These are phyloP conservation scores for Mucor circinelloides DNA, from an alignment of 371 early-diverging fungal genomes.

Conservation along the genomic window DNA sequence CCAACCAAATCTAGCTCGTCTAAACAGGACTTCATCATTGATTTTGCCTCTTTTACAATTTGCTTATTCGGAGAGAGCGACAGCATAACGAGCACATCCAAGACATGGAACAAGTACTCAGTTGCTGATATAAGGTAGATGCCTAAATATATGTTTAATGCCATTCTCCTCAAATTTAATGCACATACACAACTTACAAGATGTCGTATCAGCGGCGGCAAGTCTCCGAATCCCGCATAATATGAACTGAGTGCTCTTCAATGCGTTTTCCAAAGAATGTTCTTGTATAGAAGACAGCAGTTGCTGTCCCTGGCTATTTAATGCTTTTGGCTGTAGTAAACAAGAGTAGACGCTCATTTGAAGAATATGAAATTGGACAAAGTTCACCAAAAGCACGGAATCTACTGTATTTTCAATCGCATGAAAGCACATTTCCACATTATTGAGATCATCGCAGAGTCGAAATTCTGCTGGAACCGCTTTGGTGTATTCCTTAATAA, in stretches of 20 bases:
- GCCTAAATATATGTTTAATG: neutral
- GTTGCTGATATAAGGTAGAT: neutral
- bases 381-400: neutral
- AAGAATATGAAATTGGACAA: slow-evolving; percentile 8
- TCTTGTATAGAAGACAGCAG: slow-evolving; percentile 11
- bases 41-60: slow-evolving; percentile 6
- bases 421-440: neutral
- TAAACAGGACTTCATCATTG: neutral
- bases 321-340: slow-evolving; percentile 17
- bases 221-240: slow-evolving; percentile 4
- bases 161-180: neutral
- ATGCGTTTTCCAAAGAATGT: slow-evolving; percentile 2
- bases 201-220: neutral
- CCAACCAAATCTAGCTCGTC: neutral
- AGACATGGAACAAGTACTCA: neutral
- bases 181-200: slow-evolving; percentile 3
- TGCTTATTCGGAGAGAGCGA: neutral
- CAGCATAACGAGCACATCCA: slow-evolving; percentile 11
- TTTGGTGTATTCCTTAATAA: slow-evolving; percentile 7
- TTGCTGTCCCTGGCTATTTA: neutral
- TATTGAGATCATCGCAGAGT: slow-evolving; percentile 5
- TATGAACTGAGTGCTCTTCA: neutral
- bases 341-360: slow-evolving; percentile 1
- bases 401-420: slow-evolving; percentile 3
- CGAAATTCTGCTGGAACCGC: slow-evolving; percentile 7